A percentile compares a stretch with the other conserved stretches of the same genome.
phyloP scores from a whole-genome alignment of 1,139 yeast genomes.

The Yamadazyma diospyri region DNA sequence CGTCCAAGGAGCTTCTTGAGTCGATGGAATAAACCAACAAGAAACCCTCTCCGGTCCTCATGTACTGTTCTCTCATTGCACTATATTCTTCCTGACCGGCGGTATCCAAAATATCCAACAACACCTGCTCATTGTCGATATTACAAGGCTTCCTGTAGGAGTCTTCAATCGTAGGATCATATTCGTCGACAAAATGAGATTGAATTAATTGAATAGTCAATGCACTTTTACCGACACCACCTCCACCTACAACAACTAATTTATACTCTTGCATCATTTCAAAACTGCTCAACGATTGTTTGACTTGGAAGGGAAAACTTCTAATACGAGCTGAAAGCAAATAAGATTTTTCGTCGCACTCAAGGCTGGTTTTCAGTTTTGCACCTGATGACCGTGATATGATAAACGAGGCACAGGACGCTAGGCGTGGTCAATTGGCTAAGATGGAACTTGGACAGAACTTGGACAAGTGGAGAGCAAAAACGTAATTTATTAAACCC shows the following conservation, averaged over 20 bases:
- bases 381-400: background rate
- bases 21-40: constrained; percentile 81
- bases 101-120: constrained; percentile 82
- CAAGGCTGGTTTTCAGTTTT: background rate
- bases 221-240: constrained; percentile 98
- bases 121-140: constrained; percentile 48
- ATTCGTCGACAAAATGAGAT: constrained; percentile 90
- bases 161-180: constrained; percentile 96
- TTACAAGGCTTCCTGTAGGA: constrained; percentile 56
- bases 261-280: constrained; percentile 64
- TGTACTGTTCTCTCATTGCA: constrained; percentile 92
- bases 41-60: constrained; percentile 92
- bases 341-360: constrained; percentile 7
- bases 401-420: too few relatives aligned
- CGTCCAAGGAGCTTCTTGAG: constrained; percentile 75
- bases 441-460: too few relatives aligned
- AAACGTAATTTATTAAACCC: too few relatives aligned
- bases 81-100: constrained; percentile 98
- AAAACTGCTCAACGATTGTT: too few relatives aligned
- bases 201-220: constrained; percentile 87
- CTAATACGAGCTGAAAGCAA: constrained; percentile 1
- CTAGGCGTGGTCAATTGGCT: too few relatives aligned
- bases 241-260: constrained; percentile 94
- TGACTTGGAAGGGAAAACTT: background rate
- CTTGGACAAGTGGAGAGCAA: too few relatives aligned